phyloP scores from a whole-genome alignment of 768 basidiomycete genomes.

The Gautieria morchelliformis region DNA sequence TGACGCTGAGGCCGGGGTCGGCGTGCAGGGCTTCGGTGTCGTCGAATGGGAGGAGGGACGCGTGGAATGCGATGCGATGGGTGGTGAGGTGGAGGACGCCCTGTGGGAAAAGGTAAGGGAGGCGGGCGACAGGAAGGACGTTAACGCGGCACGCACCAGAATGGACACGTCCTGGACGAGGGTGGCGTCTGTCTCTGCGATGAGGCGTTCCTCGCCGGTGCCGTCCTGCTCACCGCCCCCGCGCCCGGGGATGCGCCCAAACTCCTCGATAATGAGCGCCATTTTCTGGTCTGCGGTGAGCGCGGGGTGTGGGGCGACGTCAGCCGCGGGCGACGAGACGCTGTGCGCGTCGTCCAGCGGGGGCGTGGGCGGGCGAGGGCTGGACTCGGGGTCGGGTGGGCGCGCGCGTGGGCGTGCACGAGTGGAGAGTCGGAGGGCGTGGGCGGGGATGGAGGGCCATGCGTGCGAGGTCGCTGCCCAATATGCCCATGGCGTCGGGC shows the following conservation, averaged over 20 bases:
- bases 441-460: too few species aligned
- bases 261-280: conserved; percentile 43
- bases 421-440: too few species aligned
- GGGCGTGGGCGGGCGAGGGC: too few species aligned
- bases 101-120: conserved; percentile 17
- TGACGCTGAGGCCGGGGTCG: conserved; percentile 25
- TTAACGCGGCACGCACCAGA: conserved; percentile 28
- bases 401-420: too few species aligned
- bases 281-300: conserved; percentile 41
- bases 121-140: conserved; percentile 4
- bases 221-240: conserved; percentile 28
- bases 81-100: conserved; percentile 58
- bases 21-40: too few species aligned
- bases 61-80: conserved; percentile 57
- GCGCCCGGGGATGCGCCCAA: conserved; percentile 40
- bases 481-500: conserved; percentile 2
- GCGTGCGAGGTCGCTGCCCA: conserved; percentile 1
- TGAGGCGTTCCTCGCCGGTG: conserved; percentile 37
- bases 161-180: conserved; percentile 40
- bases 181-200: conserved; percentile 44
- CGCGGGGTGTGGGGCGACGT: too few species aligned
- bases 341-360: too few species aligned
- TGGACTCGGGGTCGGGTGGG: too few species aligned
- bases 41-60: conserved; percentile 45
- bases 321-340: too few species aligned